A percentile compares a stretch with the other conserved stretches of the same genome.
phyloP scores from a whole-genome alignment of 2,329 filamentous ascomycete species.

The Pseudogymnoascus sp. region DNA sequence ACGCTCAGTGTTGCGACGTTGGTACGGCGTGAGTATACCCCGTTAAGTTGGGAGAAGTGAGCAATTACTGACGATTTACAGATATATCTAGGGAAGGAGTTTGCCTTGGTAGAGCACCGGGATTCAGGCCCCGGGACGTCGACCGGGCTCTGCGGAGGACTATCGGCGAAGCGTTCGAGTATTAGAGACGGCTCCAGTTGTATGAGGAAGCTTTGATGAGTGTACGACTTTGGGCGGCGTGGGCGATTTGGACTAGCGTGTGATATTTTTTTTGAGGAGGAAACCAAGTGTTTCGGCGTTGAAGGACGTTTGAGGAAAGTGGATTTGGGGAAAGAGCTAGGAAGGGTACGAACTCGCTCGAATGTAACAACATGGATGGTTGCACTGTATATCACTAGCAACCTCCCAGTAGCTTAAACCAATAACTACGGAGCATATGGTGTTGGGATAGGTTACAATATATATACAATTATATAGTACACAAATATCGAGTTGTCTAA shows the following conservation, averaged over 20 bases:
- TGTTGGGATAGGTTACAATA: neutral
- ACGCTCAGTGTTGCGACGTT: slow-evolving; percentile 24
- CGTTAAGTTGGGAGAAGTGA: neutral
- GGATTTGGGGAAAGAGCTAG: neutral
- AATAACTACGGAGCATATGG: neutral
- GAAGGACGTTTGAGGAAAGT: neutral
- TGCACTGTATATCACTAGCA: neutral
- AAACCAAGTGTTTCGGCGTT: neutral
- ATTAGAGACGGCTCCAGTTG: neutral
- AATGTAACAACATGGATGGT: neutral
- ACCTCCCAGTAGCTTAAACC: neutral
- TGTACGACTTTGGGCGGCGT: neutral
- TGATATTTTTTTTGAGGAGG: neutral
- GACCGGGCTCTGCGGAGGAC: slow-evolving; percentile 25
- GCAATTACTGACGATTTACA: slow-evolving; percentile 13
- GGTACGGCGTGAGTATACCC: slow-evolving; percentile 25
- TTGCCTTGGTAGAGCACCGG: slow-evolving; percentile 27
- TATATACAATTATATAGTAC: neutral
- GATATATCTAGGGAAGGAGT: slow-evolving; percentile 24
- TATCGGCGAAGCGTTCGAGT: slow-evolving; percentile 1
- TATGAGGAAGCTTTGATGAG: neutral
- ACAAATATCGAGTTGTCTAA: neutral
- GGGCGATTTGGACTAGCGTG: neutral
- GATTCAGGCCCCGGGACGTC: slow-evolving; percentile 27
- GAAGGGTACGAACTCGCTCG: neutral